Percentiles rank a stretch among this genome's conserved stretches.
Conservation (phyloP, 768 basidiomycete species). For the Lactarius hatsudake region DNA sequence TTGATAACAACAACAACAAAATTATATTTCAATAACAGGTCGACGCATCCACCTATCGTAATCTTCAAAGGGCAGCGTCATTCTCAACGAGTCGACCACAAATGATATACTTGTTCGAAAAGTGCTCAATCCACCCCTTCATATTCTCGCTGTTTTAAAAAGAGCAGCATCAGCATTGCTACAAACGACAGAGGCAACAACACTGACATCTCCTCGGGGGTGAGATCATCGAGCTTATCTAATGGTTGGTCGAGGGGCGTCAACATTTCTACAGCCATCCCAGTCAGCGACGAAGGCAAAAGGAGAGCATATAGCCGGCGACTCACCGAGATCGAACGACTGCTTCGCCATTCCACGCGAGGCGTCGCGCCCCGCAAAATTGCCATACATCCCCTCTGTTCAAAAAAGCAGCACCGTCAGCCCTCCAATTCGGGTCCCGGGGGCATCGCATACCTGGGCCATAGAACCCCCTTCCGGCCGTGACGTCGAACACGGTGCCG, state of each 20-base stretch:
- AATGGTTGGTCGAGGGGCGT: slow-evolving; percentile 83
- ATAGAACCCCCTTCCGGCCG: slow-evolving; percentile 86
- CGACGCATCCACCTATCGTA: neutral
- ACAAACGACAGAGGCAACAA: neutral
- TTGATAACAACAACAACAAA: neutral
- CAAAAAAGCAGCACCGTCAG: neutral
- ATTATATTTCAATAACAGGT: neutral
- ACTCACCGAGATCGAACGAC: slow-evolving; percentile 85
- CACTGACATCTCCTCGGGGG: slow-evolving; percentile 77
- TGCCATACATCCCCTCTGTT: slow-evolving; percentile 87
- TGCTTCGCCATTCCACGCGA: slow-evolving; percentile 98
- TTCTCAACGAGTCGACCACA: slow-evolving; percentile 89
- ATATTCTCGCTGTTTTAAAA: slow-evolving; percentile 73
- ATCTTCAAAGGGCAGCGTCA: slow-evolving; percentile 33
- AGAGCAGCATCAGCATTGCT: neutral
- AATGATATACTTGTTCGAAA: slow-evolving; percentile 87
- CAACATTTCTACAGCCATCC: slow-evolving; percentile 67
- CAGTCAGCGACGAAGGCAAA: slow-evolving; percentile 12
- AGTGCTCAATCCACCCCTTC: slow-evolving; percentile 94
- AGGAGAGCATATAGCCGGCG: neutral
- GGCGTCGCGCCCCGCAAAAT: slow-evolving; percentile 96
- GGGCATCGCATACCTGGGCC: slow-evolving; percentile 70
- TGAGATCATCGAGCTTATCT: slow-evolving; percentile 79
- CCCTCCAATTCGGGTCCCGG: neutral
- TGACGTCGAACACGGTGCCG: slow-evolving; percentile 90